These are phyloP conservation scores for Saccharomyces jurei DNA, from an alignment of 805 yeast genomes.

Conservation along the genomic window DNA sequence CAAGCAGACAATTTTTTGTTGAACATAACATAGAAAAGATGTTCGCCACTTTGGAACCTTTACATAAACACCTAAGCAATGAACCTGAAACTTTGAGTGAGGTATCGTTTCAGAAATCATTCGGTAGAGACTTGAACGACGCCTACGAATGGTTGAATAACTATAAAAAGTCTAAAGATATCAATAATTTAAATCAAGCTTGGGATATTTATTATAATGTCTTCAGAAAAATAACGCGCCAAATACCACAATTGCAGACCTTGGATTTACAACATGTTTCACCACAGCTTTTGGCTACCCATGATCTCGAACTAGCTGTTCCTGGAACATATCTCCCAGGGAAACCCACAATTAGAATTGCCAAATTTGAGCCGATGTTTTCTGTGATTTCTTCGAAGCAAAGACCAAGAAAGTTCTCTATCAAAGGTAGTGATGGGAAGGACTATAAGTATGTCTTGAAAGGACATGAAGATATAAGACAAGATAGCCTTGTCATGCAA, in stretches of 20 bases:
- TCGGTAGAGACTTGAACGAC: constrained; percentile 81
- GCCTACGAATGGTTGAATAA: constrained; percentile 88
- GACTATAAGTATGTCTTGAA: constrained; percentile 71
- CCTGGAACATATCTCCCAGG: constrained; percentile 82
- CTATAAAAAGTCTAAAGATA: constrained; percentile 74
- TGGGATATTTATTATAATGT: constrained; percentile 95
- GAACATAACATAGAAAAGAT: constrained; percentile 91
- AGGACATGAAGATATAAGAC: constrained; percentile 96
- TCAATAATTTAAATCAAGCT: constrained; percentile 83
- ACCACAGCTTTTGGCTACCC: constrained; percentile 71
- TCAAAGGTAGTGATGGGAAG: constrained; percentile 82
- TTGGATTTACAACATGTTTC: constrained; percentile 87
- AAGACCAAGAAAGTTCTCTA: constrained; percentile 75
- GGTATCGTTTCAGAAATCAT: constrained; percentile 78
- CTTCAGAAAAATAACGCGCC: constrained; percentile 80
- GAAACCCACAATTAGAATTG: constrained; percentile 61
- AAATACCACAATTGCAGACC: constrained; percentile 74
- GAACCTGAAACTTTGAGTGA: constrained; percentile 89
- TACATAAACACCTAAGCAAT: constrained; percentile 70
- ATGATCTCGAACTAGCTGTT: constrained; percentile 71
- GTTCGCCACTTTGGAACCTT: constrained; percentile 81
- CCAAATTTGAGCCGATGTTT: constrained; percentile 68
- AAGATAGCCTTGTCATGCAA: constrained; percentile 95
- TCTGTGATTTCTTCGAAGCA: constrained; percentile 87
- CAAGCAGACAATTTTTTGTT: constrained; percentile 81